Evolutionary conservation across 148 eudicot species (phyloP), one percentile per base, ranked within the genome.

Genomic region (Salicornia ramosissima): DNA sequence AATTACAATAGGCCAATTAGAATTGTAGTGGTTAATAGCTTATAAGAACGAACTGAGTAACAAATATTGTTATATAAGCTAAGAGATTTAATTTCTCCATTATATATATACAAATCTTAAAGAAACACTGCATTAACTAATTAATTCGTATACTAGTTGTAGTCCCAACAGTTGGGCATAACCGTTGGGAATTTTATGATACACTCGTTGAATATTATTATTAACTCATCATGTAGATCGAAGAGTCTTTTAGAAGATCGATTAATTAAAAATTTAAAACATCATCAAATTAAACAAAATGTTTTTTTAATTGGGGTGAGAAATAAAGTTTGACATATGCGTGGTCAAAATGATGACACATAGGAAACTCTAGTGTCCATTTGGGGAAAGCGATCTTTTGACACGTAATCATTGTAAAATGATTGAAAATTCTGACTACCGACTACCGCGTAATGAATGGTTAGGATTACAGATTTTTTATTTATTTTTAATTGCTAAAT

Each of bases 111-210:
- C 54, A 60, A 68, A 39, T 66, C 16, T 59, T 36, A 59, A 60
- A 13, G 28, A 29, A 31, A 60, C 63, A 52, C 55, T 62, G 22
- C 68, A 68, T 16, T 68, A 50, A 75, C 59, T 68, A 45, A 69
- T 31, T 24, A 39, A 59, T 12, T 21, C 34, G 39, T 40, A 50
- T 46, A 33, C 0, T 36, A 73, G 42, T 70, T 14, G 14, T 30
- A 46, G 33, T 51, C 42, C 57, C 26, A 40, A 42, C 42, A 49
- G 67, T 71, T 67, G 69, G 50, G 50, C 80, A 77, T 66, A 72
- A 77, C 80, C 72, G 76, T 67, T 77, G 72, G 31, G 80, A 77
- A 77, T 71, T 60, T 34, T 36, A 47, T 70, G 62, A 34, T 42
- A 45, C 24, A 65, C 50, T 54, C 46, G 22, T 63, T 54, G 24